Evolutionary conservation across 2,329 filamentous ascomycete species (phyloP), one percentile per base, ranked within the genome.

Genomic region (Erysiphe pulchra): DNA sequence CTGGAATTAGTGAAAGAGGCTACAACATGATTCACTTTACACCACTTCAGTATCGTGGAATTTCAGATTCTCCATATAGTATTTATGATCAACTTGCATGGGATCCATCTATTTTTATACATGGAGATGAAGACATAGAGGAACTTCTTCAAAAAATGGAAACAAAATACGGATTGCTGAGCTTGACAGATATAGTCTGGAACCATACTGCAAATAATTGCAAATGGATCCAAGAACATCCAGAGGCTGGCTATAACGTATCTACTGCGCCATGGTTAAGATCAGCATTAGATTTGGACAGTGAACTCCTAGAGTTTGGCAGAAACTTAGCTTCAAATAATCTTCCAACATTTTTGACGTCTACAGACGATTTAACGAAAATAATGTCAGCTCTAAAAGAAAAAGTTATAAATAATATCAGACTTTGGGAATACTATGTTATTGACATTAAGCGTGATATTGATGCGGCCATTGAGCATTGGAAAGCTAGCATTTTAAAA

Each of bases 11-110:
- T 59, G 75, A 81, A 55, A 73, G 90, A 49, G 86, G 86, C 41
- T 98, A 98, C 69, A 98, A 98, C 64, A 94, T 95, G 85, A 76
- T 98, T 49, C 90, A 98, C 61, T 98, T 98, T 61, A 94, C 90
- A 1, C 90, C 90, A 10, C 67, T 98, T 52, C 90, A 92, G 68
- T 70, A 80, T 48, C 77, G 90, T 48, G 90, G 90, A 47, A 70
- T 68, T 40, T 98, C 90, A 45, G 93, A 98, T 59, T 98, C 90
- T 1, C 90, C 90, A 0, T 98, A 95, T 67, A 98, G 90, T 60
- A 73, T 98, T 55, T 93, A 80, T 59, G 82, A 98, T 56, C 92
- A 98, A 64, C 69, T 92, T 18, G 69, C 70, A 40, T 98, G 92
- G 67, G 92, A 98, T 58, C 71, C 77, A 5, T 64, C 65, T 9